Base-by-base conservation (phyloP, 75 land plant species). In the Isoetes taiwanensis region DNA sequence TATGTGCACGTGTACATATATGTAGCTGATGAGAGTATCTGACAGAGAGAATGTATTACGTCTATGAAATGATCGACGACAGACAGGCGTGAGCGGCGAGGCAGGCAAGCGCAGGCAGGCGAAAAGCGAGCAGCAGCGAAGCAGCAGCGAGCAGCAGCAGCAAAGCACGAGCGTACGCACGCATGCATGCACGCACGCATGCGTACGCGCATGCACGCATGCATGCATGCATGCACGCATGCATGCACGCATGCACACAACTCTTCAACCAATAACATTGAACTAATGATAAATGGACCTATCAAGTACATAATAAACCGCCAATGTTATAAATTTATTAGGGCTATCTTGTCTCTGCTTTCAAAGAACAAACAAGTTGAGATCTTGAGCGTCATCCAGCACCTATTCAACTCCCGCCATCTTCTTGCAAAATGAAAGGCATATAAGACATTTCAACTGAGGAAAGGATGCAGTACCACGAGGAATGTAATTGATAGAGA, bases 261-360 rank as follows among this genome's bases (percentile, higher is more conserved):
- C 74, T 32, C 99, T 77, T 41, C 85, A 62, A 1, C 91, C 74
- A 64, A 94, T 82, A 52, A 94, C 90, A 64, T 61, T 94, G 69
- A 71, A 77, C 41, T 88, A 79, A 60, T 94, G 99, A 53, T 94
- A 94, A 24, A 88, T 89, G 0, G 83, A 80, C 38, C 99, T 96
- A 70, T 94, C 99, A 40, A 94, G 66, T 16, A 94, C 41, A 52
- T 94, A 94, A 46, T 94, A 88, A 20, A 78, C 75, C 1, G 86
- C 78, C 68, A 84, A 75, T 2, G 86, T 81, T 0, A 76, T 79
- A 43, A 82, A 79, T 69, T 88, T 94, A 67, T 94, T 96, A 23
- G 96, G 96, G 21, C 90, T 57, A 46, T 94, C 99, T 21, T 90
- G 74, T 66, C 74, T 84, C 67, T 88, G 90, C 77, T 94, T 94